Evolutionary conservation across 176 grass and related monocot genomes (phyloP), one percentile per base, ranked within the genome.

Genomic region (sorghum (Sorghum bicolor)): DNA sequence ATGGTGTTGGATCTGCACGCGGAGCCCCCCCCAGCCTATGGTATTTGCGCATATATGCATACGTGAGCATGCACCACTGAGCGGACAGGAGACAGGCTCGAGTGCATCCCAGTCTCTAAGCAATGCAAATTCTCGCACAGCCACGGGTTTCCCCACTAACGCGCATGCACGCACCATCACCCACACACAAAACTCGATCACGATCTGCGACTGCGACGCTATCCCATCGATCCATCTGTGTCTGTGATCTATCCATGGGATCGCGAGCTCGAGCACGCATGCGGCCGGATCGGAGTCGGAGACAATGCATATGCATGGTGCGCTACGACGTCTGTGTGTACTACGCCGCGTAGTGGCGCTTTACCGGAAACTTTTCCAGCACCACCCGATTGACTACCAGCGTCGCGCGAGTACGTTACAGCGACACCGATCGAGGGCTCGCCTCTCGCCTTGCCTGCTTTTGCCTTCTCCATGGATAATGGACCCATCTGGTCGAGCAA

Each of bases 331-430:
- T n/a, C n/a, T 39, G 5, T 20, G 50, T 53, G 52, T n/a, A n/a
- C 52, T 53, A 5, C 20, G 20, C 12, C 57, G 57, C 57, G 57
- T 73, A 73, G 70, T 73, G 70, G 41, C 41, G 25, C 70, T 48
- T 73, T 73, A 73, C 70, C 70, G 26, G 70, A 30, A 19, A 29
- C 25, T 73, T 73, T 73, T 47, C 70, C 70, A 48, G 70, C 70
- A 10, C 70, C 26, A 8, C 15, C 43, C 24, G 15, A 48, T 73
- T 48, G 70, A 19, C 41, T 48, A 19, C 41, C 31, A 17, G 15
- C 41, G 41, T 25, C 37, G 24, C 60, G 26, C 37, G 24, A 25
- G 26, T 63, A n/a, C 66, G 19, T 5, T 5, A 13, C 67, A 12
- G 34, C 17, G 32, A 17, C 14, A 66, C 22, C 53, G 30, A 33